These are phyloP conservation scores for Madurella mycetomatis DNA, from an alignment of 2,329 filamentous ascomycete genomes.

Conservation along the genomic window DNA sequence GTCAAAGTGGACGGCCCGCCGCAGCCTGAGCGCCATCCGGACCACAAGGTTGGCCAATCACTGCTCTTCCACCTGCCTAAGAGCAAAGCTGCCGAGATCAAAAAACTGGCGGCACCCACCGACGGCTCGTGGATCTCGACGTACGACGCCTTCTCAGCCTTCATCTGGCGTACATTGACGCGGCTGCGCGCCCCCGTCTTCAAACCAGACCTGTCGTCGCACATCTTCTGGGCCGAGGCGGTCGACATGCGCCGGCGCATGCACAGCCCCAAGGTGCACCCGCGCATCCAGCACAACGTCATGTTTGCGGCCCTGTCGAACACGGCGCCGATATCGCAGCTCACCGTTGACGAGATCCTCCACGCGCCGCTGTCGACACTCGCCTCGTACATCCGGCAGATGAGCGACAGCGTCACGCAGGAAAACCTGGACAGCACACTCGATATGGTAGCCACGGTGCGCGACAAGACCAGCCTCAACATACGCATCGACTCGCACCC, in stretches of 20 bases:
- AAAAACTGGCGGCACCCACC: conserved; percentile 31
- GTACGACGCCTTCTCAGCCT: conserved; percentile 41
- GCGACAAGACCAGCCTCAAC: conserved; percentile 35
- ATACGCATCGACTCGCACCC: conserved; percentile 34
- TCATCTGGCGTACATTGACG: conserved; percentile 38
- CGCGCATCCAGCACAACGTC: conserved; percentile 35
- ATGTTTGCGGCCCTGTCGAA: conserved; percentile 29
- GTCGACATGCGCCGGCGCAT: conserved; percentile 38
- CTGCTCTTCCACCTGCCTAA: conserved; percentile 42
- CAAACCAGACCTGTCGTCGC: conserved; percentile 28
- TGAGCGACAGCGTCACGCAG: conserved; percentile 35
- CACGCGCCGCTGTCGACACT: conserved; percentile 31
- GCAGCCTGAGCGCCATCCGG: conserved; percentile 24
- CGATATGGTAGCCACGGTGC: conserved; percentile 31
- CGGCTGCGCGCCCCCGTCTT: conserved; percentile 33
- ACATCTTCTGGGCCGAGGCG: conserved; percentile 34
- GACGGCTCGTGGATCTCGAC: conserved; percentile 41
- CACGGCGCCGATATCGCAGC: conserved; percentile 27
- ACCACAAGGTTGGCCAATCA: conserved; percentile 22
- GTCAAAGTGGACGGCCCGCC: conserved; percentile 31
- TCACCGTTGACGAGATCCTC: conserved; percentile 23
- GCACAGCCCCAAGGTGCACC: conserved; percentile 30
- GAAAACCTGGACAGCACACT: conserved; percentile 31
- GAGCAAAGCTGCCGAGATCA: conserved; percentile 40
- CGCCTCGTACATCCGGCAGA: conserved; percentile 34